A percentile compares a stretch with the other conserved stretches of the same genome.
phyloP scores from a whole-genome alignment of 352 stramenopile species.

The Pythium dissimile region DNA sequence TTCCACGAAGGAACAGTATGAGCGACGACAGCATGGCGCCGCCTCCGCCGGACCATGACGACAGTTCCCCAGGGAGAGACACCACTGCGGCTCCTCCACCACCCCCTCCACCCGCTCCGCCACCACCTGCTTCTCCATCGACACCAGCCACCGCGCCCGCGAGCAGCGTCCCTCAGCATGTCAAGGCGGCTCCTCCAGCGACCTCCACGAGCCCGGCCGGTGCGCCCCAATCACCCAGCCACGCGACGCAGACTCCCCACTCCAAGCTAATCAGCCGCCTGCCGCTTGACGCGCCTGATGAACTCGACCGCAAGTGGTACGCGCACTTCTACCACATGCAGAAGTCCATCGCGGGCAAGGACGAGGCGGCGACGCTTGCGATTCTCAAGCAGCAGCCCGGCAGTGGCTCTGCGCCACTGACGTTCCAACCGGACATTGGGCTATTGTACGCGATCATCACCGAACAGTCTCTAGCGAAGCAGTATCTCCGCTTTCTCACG shows the following conservation, averaged over 20 bases:
- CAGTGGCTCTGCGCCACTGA: slow-evolving; percentile 28
- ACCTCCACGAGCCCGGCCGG: slow-evolving; percentile 13
- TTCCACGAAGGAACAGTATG: background rate
- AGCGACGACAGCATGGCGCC: slow-evolving; percentile 16
- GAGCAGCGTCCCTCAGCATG: slow-evolving; percentile 11
- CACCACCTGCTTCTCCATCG: slow-evolving; percentile 20
- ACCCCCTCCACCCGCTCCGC: slow-evolving; percentile 38
- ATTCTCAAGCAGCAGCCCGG: slow-evolving; percentile 59
- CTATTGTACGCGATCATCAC: slow-evolving; percentile 77
- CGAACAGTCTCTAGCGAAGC: slow-evolving; percentile 64
- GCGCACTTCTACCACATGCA: slow-evolving; percentile 85
- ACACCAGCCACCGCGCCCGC: slow-evolving; percentile 6
- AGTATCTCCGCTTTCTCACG: slow-evolving; percentile 74
- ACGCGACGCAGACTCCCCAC: slow-evolving; percentile 32
- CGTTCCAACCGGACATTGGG: slow-evolving; percentile 77
- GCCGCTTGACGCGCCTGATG: slow-evolving; percentile 69
- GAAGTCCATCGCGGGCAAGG: slow-evolving; percentile 72
- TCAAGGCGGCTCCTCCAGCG: slow-evolving; percentile 11
- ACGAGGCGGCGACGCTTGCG: slow-evolving; percentile 45
- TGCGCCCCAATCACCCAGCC: slow-evolving; percentile 28
- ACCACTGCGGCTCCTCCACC: slow-evolving; percentile 20
- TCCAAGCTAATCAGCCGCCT: slow-evolving; percentile 75
- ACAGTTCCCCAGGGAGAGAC: slow-evolving; percentile 13
- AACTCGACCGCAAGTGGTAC: slow-evolving; percentile 85
- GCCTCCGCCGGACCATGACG: slow-evolving; percentile 19